Evolutionary conservation across 2,329 filamentous ascomycete species (phyloP).

Genomic region (Myrmaecium sp.): DNA sequence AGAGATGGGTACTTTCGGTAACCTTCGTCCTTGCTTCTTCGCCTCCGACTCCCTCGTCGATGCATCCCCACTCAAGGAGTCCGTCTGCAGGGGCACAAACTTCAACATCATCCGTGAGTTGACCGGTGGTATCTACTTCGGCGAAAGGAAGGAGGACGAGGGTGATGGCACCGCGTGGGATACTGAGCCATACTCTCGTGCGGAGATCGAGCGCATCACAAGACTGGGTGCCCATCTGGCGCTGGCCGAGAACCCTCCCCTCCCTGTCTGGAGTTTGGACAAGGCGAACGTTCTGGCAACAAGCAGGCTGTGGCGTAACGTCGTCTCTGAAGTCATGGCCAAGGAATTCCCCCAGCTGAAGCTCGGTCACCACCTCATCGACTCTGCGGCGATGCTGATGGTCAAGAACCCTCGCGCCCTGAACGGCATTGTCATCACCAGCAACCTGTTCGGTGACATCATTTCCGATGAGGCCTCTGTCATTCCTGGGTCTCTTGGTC

Average conservation of each 20-base stretch:
- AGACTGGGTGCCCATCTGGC: conserved; percentile 70
- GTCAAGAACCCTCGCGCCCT: conserved; percentile 79
- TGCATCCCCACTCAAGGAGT: conserved; percentile 70
- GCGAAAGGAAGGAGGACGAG: conserved; percentile 66
- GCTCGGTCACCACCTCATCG: conserved; percentile 79
- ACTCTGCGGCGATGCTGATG: conserved; percentile 95
- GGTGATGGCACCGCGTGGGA: conserved; percentile 63
- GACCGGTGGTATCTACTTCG: conserved; percentile 91
- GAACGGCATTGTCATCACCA: conserved; percentile 83
- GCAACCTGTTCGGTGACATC: conserved; percentile 92
- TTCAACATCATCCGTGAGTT: conserved; percentile 87
- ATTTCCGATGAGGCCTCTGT: conserved; percentile 90
- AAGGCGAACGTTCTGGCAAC: conserved; percentile 96
- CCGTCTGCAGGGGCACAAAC: conserved; percentile 73
- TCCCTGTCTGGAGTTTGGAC: conserved; percentile 73
- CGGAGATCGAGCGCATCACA: conserved; percentile 77
- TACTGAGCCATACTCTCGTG: conserved; percentile 68
- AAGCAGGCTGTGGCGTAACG: conserved; percentile 74
- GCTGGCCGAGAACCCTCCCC: conserved; percentile 55
- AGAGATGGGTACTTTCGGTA: conserved; percentile 85
- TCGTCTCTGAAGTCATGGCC: conserved; percentile 67
- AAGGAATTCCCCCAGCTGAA: conserved; percentile 79
- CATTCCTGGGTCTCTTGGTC: conserved; percentile 77
- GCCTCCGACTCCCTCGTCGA: conserved; percentile 73
- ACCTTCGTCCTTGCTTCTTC: conserved; percentile 93